Base-by-base conservation (phyloP, 2,329 filamentous ascomycete genomes). In the Penicillium sp. region DNA sequence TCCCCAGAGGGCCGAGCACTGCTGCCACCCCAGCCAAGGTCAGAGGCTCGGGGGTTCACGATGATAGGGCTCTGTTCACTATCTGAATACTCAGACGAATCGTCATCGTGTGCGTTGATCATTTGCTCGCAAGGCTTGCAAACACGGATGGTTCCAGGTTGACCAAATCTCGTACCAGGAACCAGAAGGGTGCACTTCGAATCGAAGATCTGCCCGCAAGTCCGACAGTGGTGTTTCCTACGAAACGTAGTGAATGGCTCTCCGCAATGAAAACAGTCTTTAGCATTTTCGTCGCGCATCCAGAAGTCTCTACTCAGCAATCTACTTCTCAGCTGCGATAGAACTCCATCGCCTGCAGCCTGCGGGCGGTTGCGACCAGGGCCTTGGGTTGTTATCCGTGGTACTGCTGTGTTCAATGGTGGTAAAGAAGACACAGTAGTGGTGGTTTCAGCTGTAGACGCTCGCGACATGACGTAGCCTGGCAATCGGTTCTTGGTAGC, bases 201-300 rank as follows among this genome's bases (percentile, higher is more conserved):
- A 76, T 98, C 95, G 73, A 99, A 99, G 49, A 99, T 99, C 73
- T 96, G 96, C n/a, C 95, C 95, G 74, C 95, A 99, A 0, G 86
- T 86, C 64, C 96, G 89, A 76, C 95, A 99, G 77, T 99, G 95
- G 76, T 99, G 95, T 74, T 99, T 99, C 67, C 95, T 88, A 62
- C 95, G 87, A 74, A 98, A 98, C 1, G 94, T 95, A 0, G 92
- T 93, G 73, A 99, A 99, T 1, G 91, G 86, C 61, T 92, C 90
- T 49, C 92, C 92, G 72, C 95, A 99, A 49, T 92, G 87, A 75
- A 97, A 99, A 73, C 95, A 99, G 71, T 97, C 94, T 75, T 96
- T 98, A 62, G 94, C 96, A 65, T 96, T 97, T 73, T 98, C 95
- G 74, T 99, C 95, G 62, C 93, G 91, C 95, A 99, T 99, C 95